A percentile compares a stretch with the other conserved stretches of the same genome.
Evolutionary conservation across 495 filamentous ascomycete species (phyloP).

Genomic region (Tetracladium marchalianum): DNA sequence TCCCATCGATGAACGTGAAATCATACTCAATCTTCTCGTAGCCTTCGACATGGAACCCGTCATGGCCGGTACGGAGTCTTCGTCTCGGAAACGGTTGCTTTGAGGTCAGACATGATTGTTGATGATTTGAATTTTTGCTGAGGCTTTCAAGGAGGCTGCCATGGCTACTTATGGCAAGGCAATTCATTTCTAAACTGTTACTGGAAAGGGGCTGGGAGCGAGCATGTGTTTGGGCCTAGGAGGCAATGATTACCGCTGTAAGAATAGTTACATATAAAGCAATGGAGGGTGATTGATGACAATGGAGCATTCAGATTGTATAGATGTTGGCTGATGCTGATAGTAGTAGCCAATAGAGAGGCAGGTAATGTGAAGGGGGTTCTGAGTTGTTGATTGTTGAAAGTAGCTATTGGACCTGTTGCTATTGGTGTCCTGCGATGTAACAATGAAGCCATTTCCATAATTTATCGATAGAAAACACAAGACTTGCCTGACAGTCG

Average conservation of each 20-base stretch:
- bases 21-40: constrained; percentile 61
- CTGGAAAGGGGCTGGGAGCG: neutral
- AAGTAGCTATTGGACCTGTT: no score
- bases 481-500: no score
- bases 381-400: no score
- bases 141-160: constrained; percentile 99
- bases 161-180: constrained; percentile 97
- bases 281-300: no score
- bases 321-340: no score
- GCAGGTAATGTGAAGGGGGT: no score
- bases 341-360: no score
- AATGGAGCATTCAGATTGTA: no score
- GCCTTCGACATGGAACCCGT: constrained; percentile 51
- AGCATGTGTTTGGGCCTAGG: neutral
- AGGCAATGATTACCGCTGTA: constrained; percentile 9
- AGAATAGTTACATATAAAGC: constrained; percentile 6
- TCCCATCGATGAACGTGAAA: constrained; percentile 54
- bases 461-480: no score
- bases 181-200: constrained; percentile 75
- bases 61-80: constrained; percentile 18
- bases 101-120: constrained; percentile 60
- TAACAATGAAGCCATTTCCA: no score
- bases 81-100: constrained; percentile 45
- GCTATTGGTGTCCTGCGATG: no score
- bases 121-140: constrained; percentile 59